Percentiles rank a stretch among this genome's conserved stretches.
phyloP scores from a whole-genome alignment of 2,329 filamentous ascomycete species.

The Venturia effusa region DNA sequence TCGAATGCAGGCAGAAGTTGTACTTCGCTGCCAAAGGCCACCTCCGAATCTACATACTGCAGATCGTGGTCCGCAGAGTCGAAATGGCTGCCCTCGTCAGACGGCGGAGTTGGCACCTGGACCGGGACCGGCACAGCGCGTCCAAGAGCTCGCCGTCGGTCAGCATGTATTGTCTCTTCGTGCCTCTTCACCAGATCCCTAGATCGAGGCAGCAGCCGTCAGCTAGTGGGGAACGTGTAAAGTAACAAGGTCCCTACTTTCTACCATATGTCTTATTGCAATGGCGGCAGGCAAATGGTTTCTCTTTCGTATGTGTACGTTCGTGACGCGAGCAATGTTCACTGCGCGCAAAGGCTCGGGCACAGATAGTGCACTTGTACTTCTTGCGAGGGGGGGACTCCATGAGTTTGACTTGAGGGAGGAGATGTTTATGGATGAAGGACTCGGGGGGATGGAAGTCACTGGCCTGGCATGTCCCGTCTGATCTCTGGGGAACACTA shows the following conservation, averaged over 20 bases:
- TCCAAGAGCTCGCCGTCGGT: neutral
- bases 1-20: neutral
- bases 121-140: neutral
- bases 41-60: neutral
- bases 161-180: neutral
- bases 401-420: neutral
- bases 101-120: neutral
- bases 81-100: neutral
- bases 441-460: neutral
- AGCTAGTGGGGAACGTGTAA: neutral
- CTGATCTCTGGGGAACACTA: too few relatives aligned
- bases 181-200: neutral
- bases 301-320: neutral
- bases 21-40: neutral
- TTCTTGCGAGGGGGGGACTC: constrained; percentile 1
- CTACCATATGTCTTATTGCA: neutral
- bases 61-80: neutral
- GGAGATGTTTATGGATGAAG: neutral
- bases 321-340: constrained; percentile 1
- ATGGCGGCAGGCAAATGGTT: neutral
- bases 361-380: neutral
- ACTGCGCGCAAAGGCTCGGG: neutral
- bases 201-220: neutral
- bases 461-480: neutral
- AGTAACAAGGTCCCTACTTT: neutral